Evolutionary conservation across 2,329 filamentous ascomycete genomes (phyloP).

Genomic region (Coniochaeta sp.): DNA sequence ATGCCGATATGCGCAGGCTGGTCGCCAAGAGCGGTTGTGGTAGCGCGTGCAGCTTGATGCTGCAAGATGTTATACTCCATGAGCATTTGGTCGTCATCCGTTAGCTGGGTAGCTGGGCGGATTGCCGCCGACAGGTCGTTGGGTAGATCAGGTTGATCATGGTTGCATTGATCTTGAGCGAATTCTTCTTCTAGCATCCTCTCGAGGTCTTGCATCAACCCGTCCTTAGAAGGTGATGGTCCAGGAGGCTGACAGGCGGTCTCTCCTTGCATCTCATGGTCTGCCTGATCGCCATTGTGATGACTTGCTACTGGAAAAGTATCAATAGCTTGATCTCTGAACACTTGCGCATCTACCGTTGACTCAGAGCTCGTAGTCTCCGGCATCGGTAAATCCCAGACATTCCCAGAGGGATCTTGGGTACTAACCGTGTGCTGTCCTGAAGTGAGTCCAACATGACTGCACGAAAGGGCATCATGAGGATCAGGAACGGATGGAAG

Average conservation of each 20-base stretch:
- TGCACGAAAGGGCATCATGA: conserved; percentile 1
- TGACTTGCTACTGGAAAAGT: background rate
- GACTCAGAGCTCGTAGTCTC: background rate
- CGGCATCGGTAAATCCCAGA: background rate
- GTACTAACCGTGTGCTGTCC: conserved; percentile 3
- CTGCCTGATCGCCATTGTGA: background rate
- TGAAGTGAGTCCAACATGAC: conserved; percentile 3
- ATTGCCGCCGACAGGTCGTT: background rate
- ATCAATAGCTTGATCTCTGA: background rate
- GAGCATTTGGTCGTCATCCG: background rate
- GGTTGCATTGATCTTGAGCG: background rate
- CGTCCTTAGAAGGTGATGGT: background rate
- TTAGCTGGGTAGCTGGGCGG: too few species aligned
- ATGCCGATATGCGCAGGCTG: background rate
- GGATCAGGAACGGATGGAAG: conserved; percentile 2
- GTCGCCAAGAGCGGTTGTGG: background rate
- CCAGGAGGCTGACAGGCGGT: background rate
- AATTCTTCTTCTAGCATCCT: background rate
- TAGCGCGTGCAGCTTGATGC: background rate
- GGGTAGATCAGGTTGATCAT: background rate
- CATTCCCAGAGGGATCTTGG: conserved; percentile 1
- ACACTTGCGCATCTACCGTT: background rate
- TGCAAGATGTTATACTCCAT: background rate
- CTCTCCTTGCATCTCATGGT: background rate
- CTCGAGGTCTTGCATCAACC: background rate